These are phyloP conservation scores for Lyophyllum decastes DNA, from an alignment of 768 basidiomycete species.

Conservation along the genomic window DNA sequence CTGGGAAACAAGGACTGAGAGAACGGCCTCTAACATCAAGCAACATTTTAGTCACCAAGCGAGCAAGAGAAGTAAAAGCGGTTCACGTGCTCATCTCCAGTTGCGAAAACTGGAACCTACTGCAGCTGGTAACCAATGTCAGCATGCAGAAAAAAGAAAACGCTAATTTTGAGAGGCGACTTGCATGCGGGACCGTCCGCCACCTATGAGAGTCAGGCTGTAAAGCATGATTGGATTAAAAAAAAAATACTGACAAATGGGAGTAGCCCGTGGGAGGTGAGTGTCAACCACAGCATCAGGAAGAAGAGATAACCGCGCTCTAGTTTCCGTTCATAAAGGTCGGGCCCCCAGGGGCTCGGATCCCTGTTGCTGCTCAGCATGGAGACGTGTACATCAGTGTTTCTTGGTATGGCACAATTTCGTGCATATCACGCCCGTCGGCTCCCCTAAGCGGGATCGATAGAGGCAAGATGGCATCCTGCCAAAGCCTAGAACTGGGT, in stretches of 20 bases:
- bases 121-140: slow-evolving; percentile 9
- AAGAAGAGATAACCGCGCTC: slow-evolving; percentile 47
- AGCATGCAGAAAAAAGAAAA: neutral
- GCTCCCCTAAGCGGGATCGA: slow-evolving; percentile 34
- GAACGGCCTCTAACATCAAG: slow-evolving; percentile 14
- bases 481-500: slow-evolving; percentile 25
- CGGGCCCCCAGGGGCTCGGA: slow-evolving; percentile 46
- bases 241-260: slow-evolving; percentile 29
- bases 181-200: slow-evolving; percentile 36
- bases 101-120: slow-evolving; percentile 42
- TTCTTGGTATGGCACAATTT: slow-evolving; percentile 39
- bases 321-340: slow-evolving; percentile 52
- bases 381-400: slow-evolving; percentile 38
- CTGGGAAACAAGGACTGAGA: slow-evolving; percentile 15
- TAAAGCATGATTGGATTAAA: neutral
- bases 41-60: neutral
- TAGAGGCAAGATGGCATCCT: slow-evolving; percentile 44
- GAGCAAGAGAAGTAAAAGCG: neutral
- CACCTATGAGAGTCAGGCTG: slow-evolving; percentile 38
- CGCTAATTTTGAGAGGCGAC: slow-evolving; percentile 8
- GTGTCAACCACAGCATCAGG: slow-evolving; percentile 37
- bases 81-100: slow-evolving; percentile 37
- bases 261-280: slow-evolving; percentile 47
- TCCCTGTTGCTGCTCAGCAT: slow-evolving; percentile 40
- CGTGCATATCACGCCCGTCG: slow-evolving; percentile 36